A percentile compares a stretch with the other conserved stretches of the same genome.
These are phyloP conservation scores for Crucihimalaya himalaica DNA, from an alignment of 345 rosid species.

Conservation along the genomic window DNA sequence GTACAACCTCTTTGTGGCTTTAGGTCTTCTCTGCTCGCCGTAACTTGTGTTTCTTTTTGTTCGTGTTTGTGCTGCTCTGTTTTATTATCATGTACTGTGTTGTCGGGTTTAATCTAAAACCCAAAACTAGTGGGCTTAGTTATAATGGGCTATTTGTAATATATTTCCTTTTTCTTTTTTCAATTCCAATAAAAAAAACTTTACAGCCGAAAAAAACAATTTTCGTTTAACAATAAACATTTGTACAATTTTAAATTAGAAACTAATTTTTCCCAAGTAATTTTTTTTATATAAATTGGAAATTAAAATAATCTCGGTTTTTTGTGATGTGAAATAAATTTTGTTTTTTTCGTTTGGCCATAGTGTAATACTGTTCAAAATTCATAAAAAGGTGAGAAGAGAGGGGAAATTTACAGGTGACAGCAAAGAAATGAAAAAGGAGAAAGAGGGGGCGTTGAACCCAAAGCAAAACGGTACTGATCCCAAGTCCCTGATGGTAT, in stretches of 20 bases:
- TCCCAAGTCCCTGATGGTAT: constrained; percentile 39
- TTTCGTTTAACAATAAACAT: too few species aligned
- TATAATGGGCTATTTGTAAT: not conserved
- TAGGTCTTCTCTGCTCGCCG: not conserved
- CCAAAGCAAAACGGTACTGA: constrained; percentile 42
- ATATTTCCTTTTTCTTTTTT: not conserved
- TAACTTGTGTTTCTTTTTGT: not conserved
- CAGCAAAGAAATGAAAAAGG: constrained; percentile 28
- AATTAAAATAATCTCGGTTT: not conserved
- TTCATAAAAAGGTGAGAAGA: not conserved
- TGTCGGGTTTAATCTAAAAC: not conserved
- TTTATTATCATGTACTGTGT: not conserved
- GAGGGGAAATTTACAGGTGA: not conserved
- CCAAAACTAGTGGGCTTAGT: constrained; percentile 7
- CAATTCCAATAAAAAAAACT: not conserved
- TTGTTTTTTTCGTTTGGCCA: constrained; percentile 20
- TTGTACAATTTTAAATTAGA: too few species aligned
- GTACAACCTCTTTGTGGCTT: not conserved
- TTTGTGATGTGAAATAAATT: not conserved
- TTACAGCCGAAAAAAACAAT: not conserved
- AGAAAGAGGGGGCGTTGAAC: constrained; percentile 30
- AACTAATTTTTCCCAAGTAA: not conserved
- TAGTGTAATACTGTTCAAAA: not conserved
- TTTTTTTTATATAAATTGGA: not conserved
- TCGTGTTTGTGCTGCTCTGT: not conserved